Conservation (phyloP, 2,329 filamentous ascomycete genomes). For the Stagonosporopsis vannaccii region DNA sequence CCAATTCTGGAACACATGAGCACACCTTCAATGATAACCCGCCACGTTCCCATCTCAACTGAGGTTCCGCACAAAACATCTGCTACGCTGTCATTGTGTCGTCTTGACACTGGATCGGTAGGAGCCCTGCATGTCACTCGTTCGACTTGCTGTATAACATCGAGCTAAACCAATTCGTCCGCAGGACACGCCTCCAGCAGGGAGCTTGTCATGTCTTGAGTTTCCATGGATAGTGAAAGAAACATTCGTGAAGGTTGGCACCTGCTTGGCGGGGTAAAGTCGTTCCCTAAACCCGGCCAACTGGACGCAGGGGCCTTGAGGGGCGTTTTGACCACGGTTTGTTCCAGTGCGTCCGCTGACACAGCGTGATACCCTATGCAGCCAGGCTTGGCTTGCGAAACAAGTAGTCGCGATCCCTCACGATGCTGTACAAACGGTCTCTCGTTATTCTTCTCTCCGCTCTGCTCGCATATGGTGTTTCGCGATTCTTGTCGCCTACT, state of each 20-base stretch:
- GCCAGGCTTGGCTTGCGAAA: slow-evolving; percentile 33
- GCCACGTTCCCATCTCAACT: background rate
- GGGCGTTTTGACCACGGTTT: slow-evolving; percentile 19
- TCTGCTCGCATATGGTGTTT: slow-evolving; percentile 4
- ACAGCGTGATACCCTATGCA: slow-evolving; percentile 24
- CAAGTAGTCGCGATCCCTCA: slow-evolving; percentile 34
- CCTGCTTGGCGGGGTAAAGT: slow-evolving; percentile 32
- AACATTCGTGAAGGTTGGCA: slow-evolving; percentile 25
- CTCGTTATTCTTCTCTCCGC: slow-evolving; percentile 16
- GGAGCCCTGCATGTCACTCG: slow-evolving; percentile 16
- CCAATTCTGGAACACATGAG: slow-evolving; percentile 29
- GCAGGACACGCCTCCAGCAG: slow-evolving; percentile 6
- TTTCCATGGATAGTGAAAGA: slow-evolving; percentile 5
- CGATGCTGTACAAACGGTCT: slow-evolving; percentile 27
- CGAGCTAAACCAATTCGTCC: slow-evolving; percentile 21
- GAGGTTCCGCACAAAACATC: slow-evolving; percentile 2
- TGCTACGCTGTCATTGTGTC: slow-evolving; percentile 12
- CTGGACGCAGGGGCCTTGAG: slow-evolving; percentile 29
- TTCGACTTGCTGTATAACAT: slow-evolving; percentile 15
- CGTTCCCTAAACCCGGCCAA: slow-evolving; percentile 24
- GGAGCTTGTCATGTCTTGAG: background rate
- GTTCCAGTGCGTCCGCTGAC: slow-evolving; percentile 20
- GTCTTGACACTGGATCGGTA: slow-evolving; percentile 25
- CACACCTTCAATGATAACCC: slow-evolving; percentile 18
- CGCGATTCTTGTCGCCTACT: slow-evolving; percentile 2